Percentiles rank a stretch among this genome's conserved stretches.
These are phyloP conservation scores for Colletotrichum graminicola DNA, from an alignment of 2,329 filamentous ascomycete genomes.

Conservation along the genomic window DNA sequence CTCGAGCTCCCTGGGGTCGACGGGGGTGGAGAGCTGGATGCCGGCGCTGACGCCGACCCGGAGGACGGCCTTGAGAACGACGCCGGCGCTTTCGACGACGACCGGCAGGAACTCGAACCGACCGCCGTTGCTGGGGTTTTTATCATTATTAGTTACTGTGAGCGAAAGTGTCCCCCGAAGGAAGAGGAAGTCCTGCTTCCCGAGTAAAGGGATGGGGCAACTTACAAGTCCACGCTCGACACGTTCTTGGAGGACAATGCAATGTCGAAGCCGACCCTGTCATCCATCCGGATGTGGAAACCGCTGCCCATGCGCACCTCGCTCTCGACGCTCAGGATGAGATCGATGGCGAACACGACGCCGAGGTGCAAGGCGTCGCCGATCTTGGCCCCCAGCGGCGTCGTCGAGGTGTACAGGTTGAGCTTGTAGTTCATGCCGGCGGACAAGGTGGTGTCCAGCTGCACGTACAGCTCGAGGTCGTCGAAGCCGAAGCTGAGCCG, in stretches of 20 bases:
- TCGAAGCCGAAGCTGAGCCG: constrained; percentile 62
- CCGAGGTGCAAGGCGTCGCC: constrained; percentile 57
- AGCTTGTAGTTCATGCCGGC: constrained; percentile 60
- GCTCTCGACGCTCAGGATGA: constrained; percentile 62
- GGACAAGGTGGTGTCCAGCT: constrained; percentile 58
- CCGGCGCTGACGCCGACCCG: constrained; percentile 62
- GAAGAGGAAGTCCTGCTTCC: not conserved
- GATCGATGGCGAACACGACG: constrained; percentile 61
- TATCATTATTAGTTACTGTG: not conserved
- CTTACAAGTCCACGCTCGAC: constrained; percentile 63
- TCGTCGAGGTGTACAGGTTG: constrained; percentile 61
- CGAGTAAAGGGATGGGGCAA: constrained; percentile 17
- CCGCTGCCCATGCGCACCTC: constrained; percentile 65
- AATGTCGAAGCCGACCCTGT: constrained; percentile 62
- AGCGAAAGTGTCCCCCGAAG: not conserved
- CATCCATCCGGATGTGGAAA: constrained; percentile 67
- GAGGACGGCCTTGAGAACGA: constrained; percentile 60
- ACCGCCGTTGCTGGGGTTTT: constrained; percentile 59
- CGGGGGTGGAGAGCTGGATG: constrained; percentile 49
- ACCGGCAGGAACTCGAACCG: constrained; percentile 70
- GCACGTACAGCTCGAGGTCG: constrained; percentile 64
- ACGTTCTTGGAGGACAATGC: constrained; percentile 63
- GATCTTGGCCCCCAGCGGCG: constrained; percentile 56
- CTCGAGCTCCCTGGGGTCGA: constrained; percentile 25
- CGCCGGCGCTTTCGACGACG: constrained; percentile 56